Base-by-base conservation (phyloP, 495 filamentous ascomycete genomes). In the Penicillium odoratum region DNA sequence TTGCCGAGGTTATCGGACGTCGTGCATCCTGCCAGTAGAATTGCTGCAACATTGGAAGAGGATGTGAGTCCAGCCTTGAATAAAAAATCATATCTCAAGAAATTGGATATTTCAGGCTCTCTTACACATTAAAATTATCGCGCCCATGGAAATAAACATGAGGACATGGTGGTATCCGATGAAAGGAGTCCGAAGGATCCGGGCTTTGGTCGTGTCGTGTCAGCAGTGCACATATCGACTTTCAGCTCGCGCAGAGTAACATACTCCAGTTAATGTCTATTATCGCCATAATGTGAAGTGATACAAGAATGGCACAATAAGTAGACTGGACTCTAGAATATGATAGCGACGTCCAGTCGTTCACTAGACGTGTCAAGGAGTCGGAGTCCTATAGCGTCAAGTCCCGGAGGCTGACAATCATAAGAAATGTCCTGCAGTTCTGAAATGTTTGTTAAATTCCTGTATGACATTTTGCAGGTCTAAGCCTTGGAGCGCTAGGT, bases 71-170 rank as follows among this genome's bases (percentile, higher is more conserved):
- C 3, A 44, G 33, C 21, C 21, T 2, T 31, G 13, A 40, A 16
- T 30, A 15, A 28, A 11, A n/a, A 48, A 38, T 40, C 21, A 31
- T 0, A 30, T 36, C 33, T 36, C 8, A 11, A 18, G 18, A 4
- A 51, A 16, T 30, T 15, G 38, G 1, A 33, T 7, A 0, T 40
- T 40, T 7, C 13, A 34, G 1, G 9, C 11, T 46, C 3, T 40
- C 51, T 51, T 52, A 65, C 59, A 65, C 9, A 65, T 34, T 4
- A 62, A 15, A 15, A 51, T 34, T 10, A 62, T 43, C 28, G 48
- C 11, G 48, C 55, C 29, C 1, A 29, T 16, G 3, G 47, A 30
- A 43, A 61, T 30, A 21, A 65, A 47, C 59, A 65, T 60, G 18
- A 60, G 18, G 43, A 60, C 8, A 33, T 55, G 54, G 38, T 62